A percentile compares a stretch with the other conserved stretches of the same genome.
These are phyloP conservation scores for Paraphoma chrysanthemicola DNA, from an alignment of 2,329 filamentous ascomycete species.

Conservation along the genomic window DNA sequence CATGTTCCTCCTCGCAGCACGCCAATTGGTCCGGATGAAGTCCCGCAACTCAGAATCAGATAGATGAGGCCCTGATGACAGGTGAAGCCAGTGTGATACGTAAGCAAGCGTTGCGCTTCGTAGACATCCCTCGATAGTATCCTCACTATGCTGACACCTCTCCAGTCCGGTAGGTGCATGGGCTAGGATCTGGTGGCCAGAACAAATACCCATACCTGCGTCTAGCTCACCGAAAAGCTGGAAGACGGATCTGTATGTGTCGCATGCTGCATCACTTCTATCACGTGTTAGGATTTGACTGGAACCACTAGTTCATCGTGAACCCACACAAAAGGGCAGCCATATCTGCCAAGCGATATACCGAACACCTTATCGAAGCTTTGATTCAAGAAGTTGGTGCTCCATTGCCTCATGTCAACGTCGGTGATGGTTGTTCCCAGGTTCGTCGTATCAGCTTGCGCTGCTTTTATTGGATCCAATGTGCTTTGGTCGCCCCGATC, in stretches of 20 bases:
- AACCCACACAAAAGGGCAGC: slow-evolving; percentile 17
- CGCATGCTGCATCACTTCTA: not conserved
- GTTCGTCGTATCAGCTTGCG: no score
- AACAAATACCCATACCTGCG: not conserved
- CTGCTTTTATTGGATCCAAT: no score
- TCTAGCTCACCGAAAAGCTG: not conserved
- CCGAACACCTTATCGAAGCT: slow-evolving; percentile 12
- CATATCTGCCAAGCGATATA: slow-evolving; percentile 8
- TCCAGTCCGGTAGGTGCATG: not conserved
- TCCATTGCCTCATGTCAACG: not conserved
- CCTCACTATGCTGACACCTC: not conserved
- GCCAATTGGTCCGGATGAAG: slow-evolving; percentile 4
- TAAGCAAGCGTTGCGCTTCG: not conserved
- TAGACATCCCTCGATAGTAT: not conserved
- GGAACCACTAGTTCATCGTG: no score
- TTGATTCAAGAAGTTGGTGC: slow-evolving; percentile 4
- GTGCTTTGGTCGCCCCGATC: no score
- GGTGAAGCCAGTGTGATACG: not conserved
- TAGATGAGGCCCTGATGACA: not conserved
- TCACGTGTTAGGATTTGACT: not conserved
- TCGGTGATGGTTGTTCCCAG: not conserved
- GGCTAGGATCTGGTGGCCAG: no score
- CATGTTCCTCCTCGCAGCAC: slow-evolving; percentile 15
- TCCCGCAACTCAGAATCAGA: not conserved
- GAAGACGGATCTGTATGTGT: not conserved